Evolutionary conservation across 208 protist genomes (phyloP).

Genomic region (Crithidia bombi): DNA sequence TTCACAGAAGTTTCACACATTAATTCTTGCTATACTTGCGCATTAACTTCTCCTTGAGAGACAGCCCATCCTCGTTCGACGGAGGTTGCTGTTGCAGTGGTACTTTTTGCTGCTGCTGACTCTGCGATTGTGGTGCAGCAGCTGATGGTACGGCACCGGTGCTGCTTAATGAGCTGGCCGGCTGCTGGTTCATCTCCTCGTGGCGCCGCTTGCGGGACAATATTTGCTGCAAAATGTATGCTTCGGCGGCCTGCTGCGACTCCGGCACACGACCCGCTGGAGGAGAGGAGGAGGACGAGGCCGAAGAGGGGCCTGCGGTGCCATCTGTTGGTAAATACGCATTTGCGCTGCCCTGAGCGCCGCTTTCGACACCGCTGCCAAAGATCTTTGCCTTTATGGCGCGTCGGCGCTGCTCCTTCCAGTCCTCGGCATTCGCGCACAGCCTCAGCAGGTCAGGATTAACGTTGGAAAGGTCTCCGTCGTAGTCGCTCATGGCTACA

Average conservation of each 20-base stretch:
- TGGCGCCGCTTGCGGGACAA: constrained; percentile 63
- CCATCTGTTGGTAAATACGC: constrained; percentile 18
- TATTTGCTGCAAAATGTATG: constrained; percentile 72
- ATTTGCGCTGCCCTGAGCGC: neutral
- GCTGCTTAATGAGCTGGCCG: neutral
- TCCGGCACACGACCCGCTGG: neutral
- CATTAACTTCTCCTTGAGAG: constrained; percentile 65
- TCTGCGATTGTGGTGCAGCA: neutral
- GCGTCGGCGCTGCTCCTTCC: constrained; percentile 76
- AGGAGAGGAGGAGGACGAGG: neutral
- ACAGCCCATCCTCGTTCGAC: constrained; percentile 20
- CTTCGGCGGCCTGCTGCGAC: constrained; percentile 39
- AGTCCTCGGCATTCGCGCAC: constrained; percentile 63
- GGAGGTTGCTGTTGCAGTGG: neutral
- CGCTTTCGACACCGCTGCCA: constrained; percentile 9
- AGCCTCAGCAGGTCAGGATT: constrained; percentile 74
- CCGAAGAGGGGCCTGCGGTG: constrained; percentile 1
- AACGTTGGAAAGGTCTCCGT: constrained; percentile 74
- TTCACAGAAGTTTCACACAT: neutral
- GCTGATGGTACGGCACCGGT: neutral
- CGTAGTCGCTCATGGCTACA: constrained; percentile 42
- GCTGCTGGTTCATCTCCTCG: constrained; percentile 34
- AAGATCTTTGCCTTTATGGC: constrained; percentile 80
- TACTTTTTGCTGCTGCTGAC: constrained; percentile 1
- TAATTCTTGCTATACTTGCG: constrained; percentile 48